Evolutionary conservation across 2,329 filamentous ascomycete species (phyloP), one percentile per base, ranked within the genome.

Genomic region (Colletotrichum tabaci): DNA sequence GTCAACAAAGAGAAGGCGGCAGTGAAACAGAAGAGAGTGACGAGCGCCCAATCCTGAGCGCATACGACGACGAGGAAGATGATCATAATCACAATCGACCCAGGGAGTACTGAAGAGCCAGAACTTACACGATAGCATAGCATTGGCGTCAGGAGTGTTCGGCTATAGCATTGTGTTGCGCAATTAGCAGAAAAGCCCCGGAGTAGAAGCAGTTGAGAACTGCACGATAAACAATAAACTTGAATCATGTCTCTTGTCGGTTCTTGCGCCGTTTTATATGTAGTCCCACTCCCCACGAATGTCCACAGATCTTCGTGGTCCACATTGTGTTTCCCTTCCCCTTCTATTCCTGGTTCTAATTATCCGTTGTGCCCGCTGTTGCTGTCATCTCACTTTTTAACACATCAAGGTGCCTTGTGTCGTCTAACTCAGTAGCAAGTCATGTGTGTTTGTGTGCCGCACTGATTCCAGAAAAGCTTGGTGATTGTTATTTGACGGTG

Each of bases 31-130:
- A 80, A 55, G 78, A 78, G 53, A 79, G 78, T 23, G 82, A 83
- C 63, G 76, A 75, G 8, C 77, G 77, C 44, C 79, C 78, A 15
- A 82, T 84, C 69, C 75, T 83, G 21, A 78, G 76, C 16, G 77
- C 74, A 8, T 82, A 82, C 35, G 77, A 78, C 30, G 77, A 78
- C n/a, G 79, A 80, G 4, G 76, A 78, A 10, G 71, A 74, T 13
- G 68, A 68, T 16, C 57, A 58, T n/a, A 38, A 52, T 23, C 62
- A 53, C 47, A 40, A 58, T 23, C 72, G 53, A 49, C 13, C 58
- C 47, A 56, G 68, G 52, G 60, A 47, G 7, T 49, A 46, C 30
- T 70, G 18, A 60, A 21, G 12, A 56, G 42, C 49, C 23, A 16
- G 7, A 9, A 55, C 42, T 16, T 63, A 49, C 57, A 67, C 35